A percentile compares a stretch with the other conserved stretches of the same genome.
Evolutionary conservation across 352 stramenopile species (phyloP).

Genomic region (Aphanomyces astaci): DNA sequence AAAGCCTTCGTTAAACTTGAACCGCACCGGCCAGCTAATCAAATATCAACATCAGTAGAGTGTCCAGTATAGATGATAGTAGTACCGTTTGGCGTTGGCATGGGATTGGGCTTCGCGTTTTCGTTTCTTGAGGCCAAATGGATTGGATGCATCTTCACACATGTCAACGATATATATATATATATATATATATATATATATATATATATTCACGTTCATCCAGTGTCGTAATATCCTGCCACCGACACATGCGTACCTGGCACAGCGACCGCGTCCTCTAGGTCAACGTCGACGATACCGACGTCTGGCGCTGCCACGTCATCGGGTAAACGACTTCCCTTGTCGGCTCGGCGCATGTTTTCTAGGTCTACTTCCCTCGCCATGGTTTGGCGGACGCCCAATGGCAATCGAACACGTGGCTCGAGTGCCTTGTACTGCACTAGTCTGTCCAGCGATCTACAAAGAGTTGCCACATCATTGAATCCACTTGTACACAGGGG

Average conservation of each 20-base stretch:
- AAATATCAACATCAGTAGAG: not conserved
- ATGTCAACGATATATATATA: not conserved
- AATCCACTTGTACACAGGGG: too few relatives aligned
- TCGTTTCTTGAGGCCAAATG: constrained; percentile 19
- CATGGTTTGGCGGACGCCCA: constrained; percentile 67
- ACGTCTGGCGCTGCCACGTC: not conserved
- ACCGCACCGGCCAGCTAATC: constrained; percentile 40
- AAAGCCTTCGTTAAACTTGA: constrained; percentile 88
- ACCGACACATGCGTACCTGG: too few relatives aligned
- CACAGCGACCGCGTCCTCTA: too few relatives aligned
- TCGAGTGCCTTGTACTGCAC: constrained; percentile 40
- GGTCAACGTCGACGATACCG: constrained; percentile 19
- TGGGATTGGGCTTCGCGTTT: constrained; percentile 12
- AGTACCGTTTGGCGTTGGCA: constrained; percentile 14
- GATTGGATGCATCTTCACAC: not conserved
- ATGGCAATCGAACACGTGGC: constrained; percentile 38
- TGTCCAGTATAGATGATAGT: not conserved
- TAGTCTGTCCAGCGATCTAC: constrained; percentile 60
- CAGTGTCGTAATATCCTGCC: too few relatives aligned
- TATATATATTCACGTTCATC: too few relatives aligned
- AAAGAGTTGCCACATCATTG: not conserved
- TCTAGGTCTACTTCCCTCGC: constrained; percentile 71
- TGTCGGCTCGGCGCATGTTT: constrained; percentile 62
- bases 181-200: too few relatives aligned
- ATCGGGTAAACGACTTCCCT: constrained; percentile 2